Conservation (phyloP, 2,329 filamentous ascomycete species). For the Periconia macrospinosa region DNA sequence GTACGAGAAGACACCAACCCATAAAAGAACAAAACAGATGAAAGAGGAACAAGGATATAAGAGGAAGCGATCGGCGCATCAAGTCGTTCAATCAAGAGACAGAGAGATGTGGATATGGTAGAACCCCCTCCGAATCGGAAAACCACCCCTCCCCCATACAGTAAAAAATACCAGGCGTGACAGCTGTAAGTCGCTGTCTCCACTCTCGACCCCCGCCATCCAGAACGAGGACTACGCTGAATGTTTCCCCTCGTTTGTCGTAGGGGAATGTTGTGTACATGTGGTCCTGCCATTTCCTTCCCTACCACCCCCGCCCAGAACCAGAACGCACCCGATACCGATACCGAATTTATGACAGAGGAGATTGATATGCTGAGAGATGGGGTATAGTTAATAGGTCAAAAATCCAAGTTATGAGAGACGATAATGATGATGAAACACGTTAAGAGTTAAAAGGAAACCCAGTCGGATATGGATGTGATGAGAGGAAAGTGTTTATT, state of each 20-base stretch:
- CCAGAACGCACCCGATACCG: background rate
- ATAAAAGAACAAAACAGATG: no score
- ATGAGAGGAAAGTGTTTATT: background rate
- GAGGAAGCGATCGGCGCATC: no score
- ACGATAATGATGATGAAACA: conserved; percentile 6
- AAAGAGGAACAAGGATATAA: no score
- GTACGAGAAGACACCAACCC: no score
- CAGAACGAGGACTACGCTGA: background rate
- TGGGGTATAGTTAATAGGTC: conserved; percentile 15
- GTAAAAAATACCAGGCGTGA: no score
- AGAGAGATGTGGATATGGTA: no score
- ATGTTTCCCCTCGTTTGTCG: background rate
- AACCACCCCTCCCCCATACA: no score
- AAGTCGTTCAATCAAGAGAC: no score
- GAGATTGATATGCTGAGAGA: conserved; percentile 16
- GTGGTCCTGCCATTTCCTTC: background rate
- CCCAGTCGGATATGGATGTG: background rate
- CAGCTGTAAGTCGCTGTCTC: no score
- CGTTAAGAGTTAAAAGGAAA: background rate
- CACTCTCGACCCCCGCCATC: no score
- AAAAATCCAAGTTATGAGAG: background rate
- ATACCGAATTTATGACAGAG: conserved; percentile 5
- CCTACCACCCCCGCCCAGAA: background rate
- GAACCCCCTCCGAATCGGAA: no score
- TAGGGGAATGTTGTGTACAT: background rate